Base-by-base conservation (phyloP, 352 stramenopile species). In the Pythium brachiatum region DNA sequence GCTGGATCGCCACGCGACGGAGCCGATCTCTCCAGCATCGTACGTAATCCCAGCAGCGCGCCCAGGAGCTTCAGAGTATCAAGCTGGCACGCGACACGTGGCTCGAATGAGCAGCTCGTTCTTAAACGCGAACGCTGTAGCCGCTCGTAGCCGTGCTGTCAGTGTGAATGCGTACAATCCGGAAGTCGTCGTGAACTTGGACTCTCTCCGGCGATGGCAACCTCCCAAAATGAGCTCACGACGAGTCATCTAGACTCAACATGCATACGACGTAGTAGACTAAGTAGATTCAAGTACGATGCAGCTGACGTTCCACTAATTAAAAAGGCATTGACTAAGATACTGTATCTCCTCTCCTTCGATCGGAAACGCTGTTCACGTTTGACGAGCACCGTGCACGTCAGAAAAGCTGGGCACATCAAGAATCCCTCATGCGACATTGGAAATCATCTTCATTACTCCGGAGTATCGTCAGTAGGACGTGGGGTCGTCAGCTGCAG, bases 101-200 rank as follows among this genome's bases (percentile, higher is more conserved):
- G n/a, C 20, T 25, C 53, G 39, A 20, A 51, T 60, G 53, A 32
- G 9, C 36, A 60, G 38, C 20, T 39, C 44, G 34, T 31, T 41
- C 43, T 9, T 32, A 27, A 36, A 51, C 15, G 34, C 36, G 5
- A 16, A 34, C 7, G 27, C 34, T 38, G 34, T 34, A 1, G 4
- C 15, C 8, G 3, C 7, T 39, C 32, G 39, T 0, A 55, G 27
- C 23, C 48, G 48, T 4, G 26, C 48, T 0, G 26, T 61, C 6
- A 61, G 54, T 20, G 39, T 27, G 7, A 52, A 53, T 39, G 12
- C 41, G 6, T 38, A 25, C 23, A 15, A 7, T 1, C 29, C 53
- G 21, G 31, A 54, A 16, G 52, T 32, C 18, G 23, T 47, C 26
- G 41, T 62, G 41, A 62, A 62, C 21, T 23, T 62, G 7, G 55